A percentile compares a stretch with the other conserved stretches of the same genome.
Evolutionary conservation across 306 rosid species (phyloP).

Genomic region (Spatholobus suberectus): DNA sequence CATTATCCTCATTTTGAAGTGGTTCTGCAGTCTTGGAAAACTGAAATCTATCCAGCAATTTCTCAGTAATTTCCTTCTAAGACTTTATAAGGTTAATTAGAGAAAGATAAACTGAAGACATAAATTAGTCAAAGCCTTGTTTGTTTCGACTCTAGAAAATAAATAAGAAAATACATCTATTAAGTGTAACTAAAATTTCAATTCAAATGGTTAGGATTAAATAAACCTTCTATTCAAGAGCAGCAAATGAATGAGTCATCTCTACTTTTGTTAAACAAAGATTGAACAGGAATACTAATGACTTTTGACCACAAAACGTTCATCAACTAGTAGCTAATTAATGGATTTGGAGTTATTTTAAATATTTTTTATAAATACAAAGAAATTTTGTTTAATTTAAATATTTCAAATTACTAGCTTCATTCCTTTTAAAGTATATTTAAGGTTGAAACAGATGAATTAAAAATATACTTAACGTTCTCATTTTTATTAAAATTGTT

Average conservation of each 20-base stretch:
- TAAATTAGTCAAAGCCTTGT: neutral
- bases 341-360: neutral
- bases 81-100: neutral
- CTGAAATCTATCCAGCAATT: neutral
- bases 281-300: neutral
- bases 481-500: too few species aligned
- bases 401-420: too few species aligned
- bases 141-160: neutral
- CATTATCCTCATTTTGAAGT: neutral
- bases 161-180: neutral
- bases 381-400: too few species aligned
- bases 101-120: too few species aligned
- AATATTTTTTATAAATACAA: too few species aligned
- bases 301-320: too few species aligned
- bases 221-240: neutral
- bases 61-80: neutral
- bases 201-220: neutral
- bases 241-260: neutral
- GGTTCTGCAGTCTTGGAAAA: neutral
- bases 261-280: neutral
- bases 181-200: neutral
- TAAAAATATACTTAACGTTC: too few species aligned
- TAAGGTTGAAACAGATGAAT: too few species aligned
- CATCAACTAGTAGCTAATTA: neutral
- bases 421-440: too few species aligned